Percentiles rank a stretch among this genome's conserved stretches.
phyloP scores from a whole-genome alignment of 345 rosid species.

The Aegle marmelos region DNA sequence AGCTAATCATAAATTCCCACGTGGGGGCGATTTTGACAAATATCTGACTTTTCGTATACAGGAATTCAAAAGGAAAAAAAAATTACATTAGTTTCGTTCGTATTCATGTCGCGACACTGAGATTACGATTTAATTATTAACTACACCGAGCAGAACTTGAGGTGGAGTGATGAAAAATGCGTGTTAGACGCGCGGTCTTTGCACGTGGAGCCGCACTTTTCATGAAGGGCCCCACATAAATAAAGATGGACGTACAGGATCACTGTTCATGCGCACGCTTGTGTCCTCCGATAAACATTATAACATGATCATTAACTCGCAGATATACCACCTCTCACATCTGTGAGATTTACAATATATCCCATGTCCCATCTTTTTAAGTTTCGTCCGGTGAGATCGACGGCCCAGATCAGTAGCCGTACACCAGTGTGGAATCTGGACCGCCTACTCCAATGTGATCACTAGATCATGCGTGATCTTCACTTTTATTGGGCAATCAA shows the following conservation, averaged over 20 bases:
- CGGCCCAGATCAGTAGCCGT: not conserved
- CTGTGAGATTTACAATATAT: slow-evolving; percentile 17
- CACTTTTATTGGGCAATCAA: not conserved
- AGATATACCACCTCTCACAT: slow-evolving; percentile 22
- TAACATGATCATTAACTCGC: slow-evolving; percentile 31
- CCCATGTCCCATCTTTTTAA: not conserved
- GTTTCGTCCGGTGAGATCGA: not conserved
- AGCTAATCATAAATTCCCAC: too few relatives aligned
- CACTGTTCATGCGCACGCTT: slow-evolving; percentile 43
- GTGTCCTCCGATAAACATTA: slow-evolving; percentile 21
- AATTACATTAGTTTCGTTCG: too few relatives aligned
- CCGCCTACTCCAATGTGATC: slow-evolving; percentile 4
- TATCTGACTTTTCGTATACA: too few relatives aligned
- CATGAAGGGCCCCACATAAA: slow-evolving; percentile 20
- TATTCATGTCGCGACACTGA: too few relatives aligned
- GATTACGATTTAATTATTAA: too few relatives aligned
- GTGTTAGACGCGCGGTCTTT: not conserved
- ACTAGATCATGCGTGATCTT: slow-evolving; percentile 17
- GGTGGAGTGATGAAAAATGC: not conserved
- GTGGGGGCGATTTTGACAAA: too few relatives aligned
- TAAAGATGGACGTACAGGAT: slow-evolving; percentile 6
- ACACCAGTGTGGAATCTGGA: not conserved
- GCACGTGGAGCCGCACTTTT: slow-evolving; percentile 5
- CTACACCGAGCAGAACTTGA: too few relatives aligned
- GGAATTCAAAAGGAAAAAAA: too few relatives aligned